These are phyloP conservation scores for Colletotrichum lindemuthianum DNA, from an alignment of 2,329 filamentous ascomycete genomes.

Conservation along the genomic window DNA sequence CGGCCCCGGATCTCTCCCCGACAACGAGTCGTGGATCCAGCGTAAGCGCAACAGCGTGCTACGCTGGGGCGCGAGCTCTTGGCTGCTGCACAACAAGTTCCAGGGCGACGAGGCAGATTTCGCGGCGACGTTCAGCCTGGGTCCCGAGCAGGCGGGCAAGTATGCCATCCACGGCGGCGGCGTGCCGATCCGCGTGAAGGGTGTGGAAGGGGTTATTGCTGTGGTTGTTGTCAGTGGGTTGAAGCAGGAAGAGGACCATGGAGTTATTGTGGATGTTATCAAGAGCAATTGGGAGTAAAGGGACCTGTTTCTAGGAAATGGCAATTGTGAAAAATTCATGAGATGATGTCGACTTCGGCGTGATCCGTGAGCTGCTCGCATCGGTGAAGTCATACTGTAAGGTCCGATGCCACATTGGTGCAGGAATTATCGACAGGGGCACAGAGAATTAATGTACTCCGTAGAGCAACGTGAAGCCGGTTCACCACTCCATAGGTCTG, in stretches of 20 bases:
- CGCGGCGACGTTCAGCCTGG: constrained; percentile 71
- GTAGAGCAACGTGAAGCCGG: too few species aligned
- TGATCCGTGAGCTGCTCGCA: too few species aligned
- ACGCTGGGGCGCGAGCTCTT: constrained; percentile 75
- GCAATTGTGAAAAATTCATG: too few species aligned
- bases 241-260: constrained; percentile 82
- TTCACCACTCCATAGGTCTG: too few species aligned
- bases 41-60: constrained; percentile 79
- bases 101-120: constrained; percentile 72
- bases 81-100: constrained; percentile 77
- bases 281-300: constrained; percentile 56
- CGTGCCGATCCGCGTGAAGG: constrained; percentile 75
- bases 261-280: constrained; percentile 76
- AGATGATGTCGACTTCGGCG: too few species aligned
- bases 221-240: constrained; percentile 81
- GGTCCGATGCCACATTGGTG: too few species aligned
- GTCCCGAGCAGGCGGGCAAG: constrained; percentile 61
- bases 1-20: constrained; percentile 73
- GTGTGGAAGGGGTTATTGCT: constrained; percentile 79
- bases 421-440: too few species aligned
- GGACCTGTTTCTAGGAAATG: fast-evolving
- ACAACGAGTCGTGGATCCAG: constrained; percentile 76
- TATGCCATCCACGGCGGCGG: constrained; percentile 85
- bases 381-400: too few species aligned
- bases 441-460: too few species aligned